Conservation (phyloP, 352 stramenopile genomes). For the Albugo laibachii region DNA sequence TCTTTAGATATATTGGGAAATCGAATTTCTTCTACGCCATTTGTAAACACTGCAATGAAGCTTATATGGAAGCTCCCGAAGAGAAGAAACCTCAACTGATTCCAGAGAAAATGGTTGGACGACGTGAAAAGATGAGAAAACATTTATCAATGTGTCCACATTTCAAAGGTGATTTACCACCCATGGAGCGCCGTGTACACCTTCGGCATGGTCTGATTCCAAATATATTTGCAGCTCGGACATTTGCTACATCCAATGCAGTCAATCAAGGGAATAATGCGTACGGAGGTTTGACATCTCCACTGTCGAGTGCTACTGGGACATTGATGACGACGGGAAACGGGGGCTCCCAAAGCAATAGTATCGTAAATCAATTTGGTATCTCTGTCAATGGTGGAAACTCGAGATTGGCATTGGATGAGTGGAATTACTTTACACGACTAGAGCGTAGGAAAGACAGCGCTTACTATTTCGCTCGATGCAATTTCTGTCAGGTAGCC, state of each 20-base stretch:
- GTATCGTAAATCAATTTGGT: not conserved
- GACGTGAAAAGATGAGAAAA: slow-evolving; percentile 62
- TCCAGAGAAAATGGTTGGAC: slow-evolving; percentile 47
- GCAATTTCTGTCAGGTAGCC: slow-evolving; percentile 65
- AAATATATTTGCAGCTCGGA: not conserved
- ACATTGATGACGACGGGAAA: not conserved
- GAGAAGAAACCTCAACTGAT: slow-evolving; percentile 22
- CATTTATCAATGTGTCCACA: slow-evolving; percentile 33
- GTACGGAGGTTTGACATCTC: not conserved
- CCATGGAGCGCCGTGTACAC: slow-evolving; percentile 16
- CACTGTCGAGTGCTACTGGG: not conserved
- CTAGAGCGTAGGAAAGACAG: slow-evolving; percentile 54
- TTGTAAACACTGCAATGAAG: slow-evolving; percentile 48
- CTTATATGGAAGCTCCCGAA: slow-evolving; percentile 24
- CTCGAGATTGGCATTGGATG: slow-evolving; percentile 31
- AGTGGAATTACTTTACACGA: slow-evolving; percentile 64
- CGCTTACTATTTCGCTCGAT: slow-evolving; percentile 52
- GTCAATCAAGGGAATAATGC: not conserved
- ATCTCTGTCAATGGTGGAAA: slow-evolving; percentile 4
- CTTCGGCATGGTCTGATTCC: not conserved
- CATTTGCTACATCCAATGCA: not conserved
- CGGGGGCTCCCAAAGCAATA: not conserved
- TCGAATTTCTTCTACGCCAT: slow-evolving; percentile 64
- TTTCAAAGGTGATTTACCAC: slow-evolving; percentile 44
- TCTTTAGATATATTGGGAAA: slow-evolving; percentile 27